Evolutionary conservation across 306 rosid species (phyloP).

Genomic region (Casuarina equisetifolia): DNA sequence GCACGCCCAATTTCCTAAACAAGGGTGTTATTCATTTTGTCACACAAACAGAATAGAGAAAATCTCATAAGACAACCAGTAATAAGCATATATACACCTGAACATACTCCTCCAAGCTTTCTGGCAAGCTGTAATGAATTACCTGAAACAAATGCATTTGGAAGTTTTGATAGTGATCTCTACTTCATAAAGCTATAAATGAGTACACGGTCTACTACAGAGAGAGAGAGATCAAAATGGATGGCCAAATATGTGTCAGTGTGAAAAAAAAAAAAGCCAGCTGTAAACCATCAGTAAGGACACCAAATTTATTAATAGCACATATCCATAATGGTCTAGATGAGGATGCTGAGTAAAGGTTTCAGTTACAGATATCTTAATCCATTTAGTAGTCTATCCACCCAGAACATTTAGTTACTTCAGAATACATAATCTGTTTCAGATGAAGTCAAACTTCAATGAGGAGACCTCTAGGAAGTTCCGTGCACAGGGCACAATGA

Average conservation of each 20-base stretch:
- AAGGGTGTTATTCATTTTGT: conserved; percentile 23
- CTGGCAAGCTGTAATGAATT: conserved; percentile 91
- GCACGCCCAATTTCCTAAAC: conserved; percentile 91
- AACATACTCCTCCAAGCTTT: conserved; percentile 92
- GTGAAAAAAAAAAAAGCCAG: not conserved
- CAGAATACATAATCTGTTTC: not conserved
- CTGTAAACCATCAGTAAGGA: conserved; percentile 1
- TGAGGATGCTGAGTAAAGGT: conserved; percentile 6
- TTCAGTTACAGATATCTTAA: not conserved
- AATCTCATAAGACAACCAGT: conserved; percentile 9
- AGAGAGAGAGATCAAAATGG: conserved; percentile 15
- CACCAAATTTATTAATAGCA: conserved; percentile 15
- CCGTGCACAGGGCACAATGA: conserved; percentile 1
- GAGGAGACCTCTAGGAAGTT: not conserved
- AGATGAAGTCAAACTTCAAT: not conserved
- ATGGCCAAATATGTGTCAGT: conserved; percentile 18
- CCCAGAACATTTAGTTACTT: not conserved
- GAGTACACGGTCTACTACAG: conserved; percentile 19
- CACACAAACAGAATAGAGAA: conserved; percentile 25
- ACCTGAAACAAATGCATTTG: conserved; percentile 56
- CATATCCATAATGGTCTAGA: conserved; percentile 23
- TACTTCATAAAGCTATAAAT: conserved; percentile 1
- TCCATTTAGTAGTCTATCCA: not conserved
- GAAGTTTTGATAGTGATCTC: conserved; percentile 22
- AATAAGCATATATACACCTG: conserved; percentile 55